These are phyloP conservation scores for Aspergillus fischeri DNA, from an alignment of 2,329 filamentous ascomycete genomes.

Conservation along the genomic window DNA sequence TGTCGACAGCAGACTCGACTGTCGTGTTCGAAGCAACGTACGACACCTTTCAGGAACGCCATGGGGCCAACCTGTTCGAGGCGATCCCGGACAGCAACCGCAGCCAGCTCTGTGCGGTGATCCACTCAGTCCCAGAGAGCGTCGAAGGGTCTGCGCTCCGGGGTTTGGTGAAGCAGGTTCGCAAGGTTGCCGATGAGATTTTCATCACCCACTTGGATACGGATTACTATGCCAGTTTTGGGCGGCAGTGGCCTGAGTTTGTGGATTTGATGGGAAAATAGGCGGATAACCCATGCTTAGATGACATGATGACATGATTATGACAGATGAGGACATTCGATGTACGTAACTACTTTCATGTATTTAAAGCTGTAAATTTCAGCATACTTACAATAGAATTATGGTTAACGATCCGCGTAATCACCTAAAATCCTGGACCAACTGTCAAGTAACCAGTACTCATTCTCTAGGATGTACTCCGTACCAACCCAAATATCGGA, in stretches of 20 bases:
- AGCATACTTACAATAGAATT: no score
- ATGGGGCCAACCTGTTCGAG: slow-evolving; percentile 29
- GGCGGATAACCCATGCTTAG: background rate
- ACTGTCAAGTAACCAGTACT: no score
- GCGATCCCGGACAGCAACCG: slow-evolving; percentile 30
- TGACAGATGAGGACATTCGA: no score
- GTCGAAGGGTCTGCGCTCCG: slow-evolving; percentile 27
- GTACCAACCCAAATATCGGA: no score
- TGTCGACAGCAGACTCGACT: slow-evolving; percentile 41
- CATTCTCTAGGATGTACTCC: no score
- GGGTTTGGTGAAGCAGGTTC: slow-evolving; percentile 32
- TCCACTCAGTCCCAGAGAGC: slow-evolving; percentile 36
- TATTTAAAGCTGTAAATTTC: no score
- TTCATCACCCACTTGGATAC: slow-evolving; percentile 38
- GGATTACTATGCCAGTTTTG: slow-evolving; percentile 41
- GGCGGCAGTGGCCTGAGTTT: slow-evolving; percentile 35
- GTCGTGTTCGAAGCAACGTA: slow-evolving; percentile 46
- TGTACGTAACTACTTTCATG: no score
- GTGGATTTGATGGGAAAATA: slow-evolving; percentile 30
- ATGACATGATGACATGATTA: no score
- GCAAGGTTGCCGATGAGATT: slow-evolving; percentile 34
- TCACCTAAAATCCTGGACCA: no score
- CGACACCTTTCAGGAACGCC: slow-evolving; percentile 32
- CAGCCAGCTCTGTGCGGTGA: slow-evolving; percentile 30
- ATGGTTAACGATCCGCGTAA: no score